These are phyloP conservation scores for Trichophyton equinum DNA, from an alignment of 2,329 filamentous ascomycete species.

Conservation along the genomic window DNA sequence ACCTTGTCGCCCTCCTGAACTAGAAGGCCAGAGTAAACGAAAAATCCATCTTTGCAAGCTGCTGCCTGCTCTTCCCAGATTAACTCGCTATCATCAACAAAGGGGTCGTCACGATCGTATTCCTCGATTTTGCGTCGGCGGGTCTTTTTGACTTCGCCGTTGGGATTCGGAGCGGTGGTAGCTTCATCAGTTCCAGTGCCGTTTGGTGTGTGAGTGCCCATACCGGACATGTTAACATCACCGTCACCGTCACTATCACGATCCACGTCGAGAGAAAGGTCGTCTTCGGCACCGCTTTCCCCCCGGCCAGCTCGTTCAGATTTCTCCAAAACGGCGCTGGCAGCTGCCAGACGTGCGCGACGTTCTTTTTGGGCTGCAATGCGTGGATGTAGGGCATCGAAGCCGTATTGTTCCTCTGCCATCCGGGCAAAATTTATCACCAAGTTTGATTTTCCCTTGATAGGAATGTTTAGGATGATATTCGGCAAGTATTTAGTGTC, in stretches of 20 bases:
- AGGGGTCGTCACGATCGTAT: constrained; percentile 55
- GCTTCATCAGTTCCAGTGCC: constrained; percentile 39
- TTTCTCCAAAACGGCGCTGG: constrained; percentile 72
- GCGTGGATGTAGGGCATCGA: constrained; percentile 83
- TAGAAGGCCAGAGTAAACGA: constrained; percentile 89
- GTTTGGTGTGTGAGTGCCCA: constrained; percentile 29
- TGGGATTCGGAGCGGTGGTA: constrained; percentile 11
- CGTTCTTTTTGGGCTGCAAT: constrained; percentile 79
- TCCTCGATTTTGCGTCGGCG: constrained; percentile 59
- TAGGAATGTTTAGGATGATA: constrained; percentile 70
- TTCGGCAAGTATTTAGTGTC: constrained; percentile 47
- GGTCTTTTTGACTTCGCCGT: constrained; percentile 51
- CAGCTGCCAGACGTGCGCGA: constrained; percentile 75
- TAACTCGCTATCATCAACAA: constrained; percentile 81
- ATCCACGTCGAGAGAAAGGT: constrained; percentile 81
- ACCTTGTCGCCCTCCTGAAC: constrained; percentile 76
- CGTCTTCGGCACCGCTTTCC: constrained; percentile 66
- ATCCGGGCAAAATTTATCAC: constrained; percentile 92
- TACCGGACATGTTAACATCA: constrained; percentile 30
- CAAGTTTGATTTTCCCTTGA: constrained; percentile 72
- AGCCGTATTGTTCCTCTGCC: constrained; percentile 87
- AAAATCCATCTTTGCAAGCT: constrained; percentile 90
- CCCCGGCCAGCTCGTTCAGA: constrained; percentile 56
- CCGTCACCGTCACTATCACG: constrained; percentile 47
- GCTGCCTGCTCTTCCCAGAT: constrained; percentile 93